Base-by-base conservation (phyloP, 768 basidiomycete genomes). In the Gloeopeniophorella convolvens region DNA sequence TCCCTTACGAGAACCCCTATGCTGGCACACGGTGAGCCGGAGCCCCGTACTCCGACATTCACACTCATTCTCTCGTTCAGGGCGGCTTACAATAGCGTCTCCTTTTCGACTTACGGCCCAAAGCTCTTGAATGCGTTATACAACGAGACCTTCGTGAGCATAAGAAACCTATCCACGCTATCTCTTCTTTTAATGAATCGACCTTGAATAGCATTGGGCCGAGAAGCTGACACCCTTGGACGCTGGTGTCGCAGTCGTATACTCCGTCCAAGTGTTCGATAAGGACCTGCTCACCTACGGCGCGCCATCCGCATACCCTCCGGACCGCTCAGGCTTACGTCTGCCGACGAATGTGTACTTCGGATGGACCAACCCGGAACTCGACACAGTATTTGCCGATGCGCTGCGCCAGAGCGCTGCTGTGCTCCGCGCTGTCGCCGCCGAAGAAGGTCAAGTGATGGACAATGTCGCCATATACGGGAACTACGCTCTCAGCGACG, bases 401-500 rank as follows among this genome's bases (percentile, higher is more conserved):
- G 37, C 44, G 5, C 13, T 57, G 2, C 34, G 15, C 34, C 21
- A 47, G 33, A 24, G 13, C 27, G 37, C 52, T 28, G 20, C 30
- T 15, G 13, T 20, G 11, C 10, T 54, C 21, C 48, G 42, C 20
- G 39, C 45, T 2, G 53, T 43, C 2, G 53, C 53, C 5, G 26
- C 45, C 27, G 52, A 48, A 3, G 52, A 57, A 9, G 56, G 60
- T 4, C 60, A 59, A 35, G 42, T 50, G 28, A 33, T 58, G 16
- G 41, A 11, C 16, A 27, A 43, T 7, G 51, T 42, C 10, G 39
- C 39, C 5, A 16, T 49, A 18, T 61, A 61, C 26, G 45, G 45
- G 26, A 59, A 61, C 49, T 61, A 61, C 32, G 60, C 60, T 11
- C 26, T 53, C 4, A 30, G 44, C n/a, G 51, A 50, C n/a, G 54